These are phyloP conservation scores for Raphanus sativus DNA, from an alignment of 345 rosid species.

Conservation along the genomic window DNA sequence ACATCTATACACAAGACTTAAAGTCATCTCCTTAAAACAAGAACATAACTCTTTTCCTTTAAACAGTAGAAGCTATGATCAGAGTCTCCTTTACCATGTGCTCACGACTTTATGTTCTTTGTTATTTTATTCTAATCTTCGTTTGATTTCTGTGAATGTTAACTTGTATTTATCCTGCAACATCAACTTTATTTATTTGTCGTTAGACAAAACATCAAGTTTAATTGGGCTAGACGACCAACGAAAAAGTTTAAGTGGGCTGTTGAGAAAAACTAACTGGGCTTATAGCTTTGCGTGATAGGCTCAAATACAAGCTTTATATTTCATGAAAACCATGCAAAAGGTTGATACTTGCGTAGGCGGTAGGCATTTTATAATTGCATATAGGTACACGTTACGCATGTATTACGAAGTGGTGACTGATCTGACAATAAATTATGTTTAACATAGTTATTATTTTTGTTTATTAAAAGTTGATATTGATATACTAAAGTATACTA, in stretches of 20 bases:
- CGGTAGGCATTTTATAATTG: too few relatives aligned
- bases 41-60: slow-evolving; percentile 10
- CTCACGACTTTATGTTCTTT: slow-evolving; percentile 22
- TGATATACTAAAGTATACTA: too few relatives aligned
- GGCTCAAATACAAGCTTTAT: background rate
- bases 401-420: too few relatives aligned
- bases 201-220: background rate
- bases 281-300: background rate
- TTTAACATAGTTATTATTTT: too few relatives aligned
- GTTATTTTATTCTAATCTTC: slow-evolving; percentile 12
- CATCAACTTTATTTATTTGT: background rate
- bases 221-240: background rate
- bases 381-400: too few relatives aligned
- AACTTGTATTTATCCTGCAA: background rate
- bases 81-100: slow-evolving; percentile 17
- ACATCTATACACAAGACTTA: slow-evolving; percentile 58
- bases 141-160: background rate
- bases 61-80: background rate
- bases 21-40: slow-evolving; percentile 35
- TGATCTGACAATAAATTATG: too few relatives aligned
- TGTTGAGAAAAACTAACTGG: background rate
- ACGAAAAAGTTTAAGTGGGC: background rate
- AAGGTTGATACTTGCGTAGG: background rate
- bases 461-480: too few relatives aligned
- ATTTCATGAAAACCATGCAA: background rate